These are phyloP conservation scores for Blastomyces emzantsi DNA, from an alignment of 2,329 filamentous ascomycete species.

Conservation along the genomic window DNA sequence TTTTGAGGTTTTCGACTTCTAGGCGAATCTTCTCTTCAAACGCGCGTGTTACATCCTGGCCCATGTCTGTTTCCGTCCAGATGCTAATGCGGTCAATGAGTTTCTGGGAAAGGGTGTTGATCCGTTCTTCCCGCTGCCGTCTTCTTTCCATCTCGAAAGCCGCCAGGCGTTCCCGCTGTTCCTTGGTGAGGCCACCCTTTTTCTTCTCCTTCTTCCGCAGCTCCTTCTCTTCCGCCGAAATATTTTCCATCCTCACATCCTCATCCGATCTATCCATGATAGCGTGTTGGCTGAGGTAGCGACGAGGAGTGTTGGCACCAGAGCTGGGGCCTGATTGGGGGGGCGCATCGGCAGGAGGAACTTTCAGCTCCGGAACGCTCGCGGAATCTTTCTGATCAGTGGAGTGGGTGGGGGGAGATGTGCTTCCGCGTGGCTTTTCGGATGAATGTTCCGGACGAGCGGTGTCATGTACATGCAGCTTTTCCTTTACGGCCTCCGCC, in stretches of 20 bases:
- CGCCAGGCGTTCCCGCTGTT: conserved; percentile 84
- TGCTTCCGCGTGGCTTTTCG: conserved; percentile 22
- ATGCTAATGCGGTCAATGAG: conserved; percentile 81
- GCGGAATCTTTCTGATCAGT: conserved; percentile 14
- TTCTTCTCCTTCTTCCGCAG: conserved; percentile 77
- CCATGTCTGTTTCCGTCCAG: conserved; percentile 96
- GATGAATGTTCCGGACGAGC: conserved; percentile 11
- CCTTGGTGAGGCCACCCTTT: conserved; percentile 76
- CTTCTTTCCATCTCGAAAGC: conserved; percentile 82
- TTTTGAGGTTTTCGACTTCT: conserved; percentile 96
- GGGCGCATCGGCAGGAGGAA: background rate
- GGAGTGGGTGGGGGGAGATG: conserved; percentile 7
- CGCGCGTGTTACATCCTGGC: conserved; percentile 68
- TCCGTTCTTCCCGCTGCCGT: conserved; percentile 76
- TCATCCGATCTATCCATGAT: conserved; percentile 85
- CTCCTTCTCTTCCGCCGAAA: conserved; percentile 66
- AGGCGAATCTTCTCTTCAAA: conserved; percentile 92
- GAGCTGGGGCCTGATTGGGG: conserved; percentile 23
- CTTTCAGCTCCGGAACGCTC: conserved; percentile 16
- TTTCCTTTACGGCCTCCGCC: conserved; percentile 45
- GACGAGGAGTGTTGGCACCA: conserved; percentile 42
- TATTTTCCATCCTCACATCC: conserved; percentile 54
- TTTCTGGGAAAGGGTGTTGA: conserved; percentile 74
- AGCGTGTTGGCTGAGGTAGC: conserved; percentile 65
- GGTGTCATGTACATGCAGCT: conserved; percentile 34